Base-by-base conservation (phyloP, 1,139 yeast genomes). In the Pichia sp. region DNA sequence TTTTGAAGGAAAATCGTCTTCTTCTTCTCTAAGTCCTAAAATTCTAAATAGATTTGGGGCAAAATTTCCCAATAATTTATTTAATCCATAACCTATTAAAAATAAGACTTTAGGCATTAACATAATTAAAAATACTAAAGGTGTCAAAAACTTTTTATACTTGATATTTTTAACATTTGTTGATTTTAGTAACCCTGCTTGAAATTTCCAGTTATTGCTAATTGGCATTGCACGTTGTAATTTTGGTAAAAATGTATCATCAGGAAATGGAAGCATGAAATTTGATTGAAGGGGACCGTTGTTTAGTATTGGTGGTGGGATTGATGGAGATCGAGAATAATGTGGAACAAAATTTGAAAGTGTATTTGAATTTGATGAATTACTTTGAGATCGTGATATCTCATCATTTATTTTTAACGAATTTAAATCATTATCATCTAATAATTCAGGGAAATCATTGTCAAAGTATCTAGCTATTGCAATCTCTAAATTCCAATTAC, bases 381-480 rank as follows among this genome's bases (percentile, higher is more conserved):
- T 10, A 20, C 26, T n/a, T 3, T 7, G 24, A 24, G 16, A 4
- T 4, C 9, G 4, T 6, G 28, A 6, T 26, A 26, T 26, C 9
- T 2, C n/a, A 31, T 12, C 22, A 20, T 6, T 6, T 22, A 4
- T 11, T 23, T 26, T 32, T 7, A 32, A 32, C 5, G 35, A 22
- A 33, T 24, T 33, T 25, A 33, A 22, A 7, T 33, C 36, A 7
- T 7, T 7, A 23, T 47, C 50, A 33, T 55, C 56, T 29, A 55
- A 43, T 11, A 60, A 42, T 2, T 61, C 52, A 3, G 64, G 63
- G 33, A 79, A 77, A 16, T 69, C 63, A 32, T 60, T 59, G 51
- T 78, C 83, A 52, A 77, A 76, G 55, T 66, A 78, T 42, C 71
- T 63, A 10, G 74, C 69, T 27, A 76, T 64, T 12, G 82, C 74